Percentiles rank a stretch among this genome's conserved stretches.
Evolutionary conservation across 169 alveolate genomes (phyloP).

Genomic region (Nephromyces sp.): DNA sequence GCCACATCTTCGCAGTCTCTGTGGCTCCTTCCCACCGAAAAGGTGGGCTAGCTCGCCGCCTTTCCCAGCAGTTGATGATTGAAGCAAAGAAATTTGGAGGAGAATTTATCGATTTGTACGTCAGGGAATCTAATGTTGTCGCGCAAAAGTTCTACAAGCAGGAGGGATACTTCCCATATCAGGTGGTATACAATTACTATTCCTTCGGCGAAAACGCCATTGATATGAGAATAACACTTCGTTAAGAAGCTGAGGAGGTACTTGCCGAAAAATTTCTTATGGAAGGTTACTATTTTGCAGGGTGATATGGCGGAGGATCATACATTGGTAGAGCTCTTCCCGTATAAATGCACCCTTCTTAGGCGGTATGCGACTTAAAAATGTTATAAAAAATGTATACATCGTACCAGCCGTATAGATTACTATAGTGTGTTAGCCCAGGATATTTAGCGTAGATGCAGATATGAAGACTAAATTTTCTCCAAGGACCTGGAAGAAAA

Average conservation of each 20-base stretch:
- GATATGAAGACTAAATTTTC: too few species aligned
- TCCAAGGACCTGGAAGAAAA: too few species aligned
- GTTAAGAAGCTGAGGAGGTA: conserved; percentile 5
- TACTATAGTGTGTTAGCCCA: too few species aligned
- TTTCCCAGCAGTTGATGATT: conserved; percentile 78
- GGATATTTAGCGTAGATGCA: too few species aligned
- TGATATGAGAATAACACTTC: conserved; percentile 59
- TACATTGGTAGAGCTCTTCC: too few species aligned
- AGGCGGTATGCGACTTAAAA: too few species aligned
- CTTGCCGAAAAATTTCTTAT: too few species aligned
- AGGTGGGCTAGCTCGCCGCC: conserved; percentile 79
- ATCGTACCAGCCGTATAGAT: too few species aligned
- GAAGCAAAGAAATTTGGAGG: conserved; percentile 68
- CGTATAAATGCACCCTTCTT: too few species aligned
- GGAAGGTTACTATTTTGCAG: too few species aligned
- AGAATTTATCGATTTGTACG: conserved; percentile 84
- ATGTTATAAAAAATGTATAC: too few species aligned
- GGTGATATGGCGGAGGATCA: too few species aligned
- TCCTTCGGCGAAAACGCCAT: conserved; percentile 79
- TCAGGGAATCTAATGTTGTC: conserved; percentile 76
- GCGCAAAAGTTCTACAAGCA: conserved; percentile 79
- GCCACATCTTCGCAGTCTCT: conserved; percentile 88
- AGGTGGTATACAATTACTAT: conserved; percentile 72
- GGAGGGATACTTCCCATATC: conserved; percentile 74
- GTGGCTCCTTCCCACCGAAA: conserved; percentile 84